Base-by-base conservation (phyloP, 108 stramenopile species). In the Cylindrotheca fusiformis region DNA sequence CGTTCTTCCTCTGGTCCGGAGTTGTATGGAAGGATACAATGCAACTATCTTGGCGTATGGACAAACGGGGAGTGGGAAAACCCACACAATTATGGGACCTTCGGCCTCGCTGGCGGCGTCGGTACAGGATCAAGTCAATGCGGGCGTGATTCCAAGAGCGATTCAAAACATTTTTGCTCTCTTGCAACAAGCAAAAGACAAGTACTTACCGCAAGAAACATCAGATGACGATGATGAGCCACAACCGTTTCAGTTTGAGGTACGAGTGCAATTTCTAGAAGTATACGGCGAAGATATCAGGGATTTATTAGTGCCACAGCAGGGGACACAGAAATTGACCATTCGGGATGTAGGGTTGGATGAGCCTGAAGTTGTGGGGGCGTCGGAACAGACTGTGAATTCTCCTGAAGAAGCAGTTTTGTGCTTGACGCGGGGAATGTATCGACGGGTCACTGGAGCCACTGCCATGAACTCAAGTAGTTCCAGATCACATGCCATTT, bases 21-120 rank as follows among this genome's bases (percentile, higher is more conserved):
- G 69, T 56, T 88, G 83, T 78, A 70, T 86, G 58, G 78, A 93
- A 60, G 98, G 98, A 52, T 99, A 97, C 76, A 97, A 99, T 80
- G 96, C 97, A 8, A 97, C 98, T 3, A 84, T 94, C 28, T 68
- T 99, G 44, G 98, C 98, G 2, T 97, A 97, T 68, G 96, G 96
- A 1, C 95, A 98, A 81, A 98, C 96, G 60, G 94, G 93, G 1
- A 81, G 76, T 12, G 95, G 95, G 26, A 94, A 95, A 86, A 95
- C 94, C 1, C 68, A 71, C 60, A 78, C 80, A 1, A 80, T 83
- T 44, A 71, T 79, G 69, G 83, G 83, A 29, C 63, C 62, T 21
- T 62, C 70, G 26, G 25, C 51, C 12, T 46, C 52, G 6, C 30
- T 68, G 41, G 18, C 66, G 10, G 49, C 69, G 50, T 51, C 62